Percentiles rank a stretch among this genome's conserved stretches.
These are phyloP conservation scores for Crithidia acanthocephali DNA, from an alignment of 208 protist genomes.

Conservation along the genomic window DNA sequence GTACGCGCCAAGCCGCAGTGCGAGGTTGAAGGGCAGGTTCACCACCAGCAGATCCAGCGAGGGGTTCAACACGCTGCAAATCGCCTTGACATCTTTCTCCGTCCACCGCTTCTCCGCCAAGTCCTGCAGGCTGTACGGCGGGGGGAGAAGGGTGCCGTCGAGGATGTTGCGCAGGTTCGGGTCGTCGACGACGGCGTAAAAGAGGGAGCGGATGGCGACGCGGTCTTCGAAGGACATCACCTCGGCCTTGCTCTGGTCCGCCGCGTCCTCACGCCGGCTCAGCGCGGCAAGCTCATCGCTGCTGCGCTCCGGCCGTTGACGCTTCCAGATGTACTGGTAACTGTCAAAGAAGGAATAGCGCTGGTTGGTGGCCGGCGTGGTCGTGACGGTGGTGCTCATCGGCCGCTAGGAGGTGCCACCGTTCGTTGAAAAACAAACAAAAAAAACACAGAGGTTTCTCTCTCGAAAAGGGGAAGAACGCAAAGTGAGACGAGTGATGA, in stretches of 20 bases:
- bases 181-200: slow-evolving; percentile 66
- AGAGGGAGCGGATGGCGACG: slow-evolving; percentile 55
- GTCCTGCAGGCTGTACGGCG: slow-evolving; percentile 58
- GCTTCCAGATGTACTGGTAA: slow-evolving; percentile 66
- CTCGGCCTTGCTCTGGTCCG: neutral
- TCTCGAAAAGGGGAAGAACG: no score
- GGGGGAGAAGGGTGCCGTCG: slow-evolving; percentile 71
- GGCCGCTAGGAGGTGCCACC: neutral
- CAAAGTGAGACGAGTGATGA: no score
- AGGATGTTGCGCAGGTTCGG: slow-evolving; percentile 53
- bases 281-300: slow-evolving; percentile 32
- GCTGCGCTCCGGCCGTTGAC: slow-evolving; percentile 42
- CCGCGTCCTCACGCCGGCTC: slow-evolving; percentile 1
- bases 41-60: slow-evolving; percentile 57
- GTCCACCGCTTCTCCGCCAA: slow-evolving; percentile 40
- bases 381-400: neutral
- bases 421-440: no score
- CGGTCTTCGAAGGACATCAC: slow-evolving; percentile 62
- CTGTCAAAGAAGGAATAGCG: slow-evolving; percentile 45
- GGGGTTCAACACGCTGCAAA: slow-evolving; percentile 47
- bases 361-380: neutral
- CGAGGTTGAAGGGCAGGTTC: slow-evolving; percentile 73
- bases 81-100: slow-evolving; percentile 38
- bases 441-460: no score
- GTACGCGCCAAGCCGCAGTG: slow-evolving; percentile 58